Evolutionary conservation across 177 flowering plant genomes (phyloP).

Genomic region (Tripterygium wilfordii): DNA sequence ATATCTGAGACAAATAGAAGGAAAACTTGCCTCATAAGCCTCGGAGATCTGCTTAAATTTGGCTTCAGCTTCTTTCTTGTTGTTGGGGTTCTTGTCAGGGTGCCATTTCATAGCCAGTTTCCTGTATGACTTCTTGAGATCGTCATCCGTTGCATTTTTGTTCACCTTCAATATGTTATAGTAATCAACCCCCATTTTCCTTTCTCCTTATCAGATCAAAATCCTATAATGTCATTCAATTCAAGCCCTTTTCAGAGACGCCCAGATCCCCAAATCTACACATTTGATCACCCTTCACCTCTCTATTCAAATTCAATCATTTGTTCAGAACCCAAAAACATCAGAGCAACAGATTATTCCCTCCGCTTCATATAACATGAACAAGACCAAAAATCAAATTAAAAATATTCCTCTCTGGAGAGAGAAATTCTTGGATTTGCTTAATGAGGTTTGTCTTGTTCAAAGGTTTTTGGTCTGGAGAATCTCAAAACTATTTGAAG

Average conservation of each 20-base stretch:
- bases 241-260: not conserved
- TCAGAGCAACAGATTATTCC: too few relatives aligned
- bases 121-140: conserved; percentile 63
- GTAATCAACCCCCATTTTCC: conserved; percentile 61
- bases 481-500: too few relatives aligned
- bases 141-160: conserved; percentile 58
- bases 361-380: too few relatives aligned
- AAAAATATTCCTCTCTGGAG: too few relatives aligned
- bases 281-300: not conserved
- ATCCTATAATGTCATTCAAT: not conserved
- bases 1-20: not conserved
- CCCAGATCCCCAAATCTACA: conserved; percentile 6
- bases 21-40: conserved; percentile 50
- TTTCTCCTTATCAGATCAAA: not conserved
- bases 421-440: too few relatives aligned
- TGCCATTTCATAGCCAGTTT: conserved; percentile 83
- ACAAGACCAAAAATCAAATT: too few relatives aligned
- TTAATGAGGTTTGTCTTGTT: too few relatives aligned
- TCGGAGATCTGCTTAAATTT: conserved; percentile 80
- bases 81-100: conserved; percentile 69
- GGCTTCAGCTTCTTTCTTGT: conserved; percentile 70
- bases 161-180: conserved; percentile 52
- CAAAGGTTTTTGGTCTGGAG: too few relatives aligned
- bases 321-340: too few relatives aligned
- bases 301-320: too few relatives aligned